Base-by-base conservation (phyloP, 2,329 filamentous ascomycete species). In the Huntiella decipiens region DNA sequence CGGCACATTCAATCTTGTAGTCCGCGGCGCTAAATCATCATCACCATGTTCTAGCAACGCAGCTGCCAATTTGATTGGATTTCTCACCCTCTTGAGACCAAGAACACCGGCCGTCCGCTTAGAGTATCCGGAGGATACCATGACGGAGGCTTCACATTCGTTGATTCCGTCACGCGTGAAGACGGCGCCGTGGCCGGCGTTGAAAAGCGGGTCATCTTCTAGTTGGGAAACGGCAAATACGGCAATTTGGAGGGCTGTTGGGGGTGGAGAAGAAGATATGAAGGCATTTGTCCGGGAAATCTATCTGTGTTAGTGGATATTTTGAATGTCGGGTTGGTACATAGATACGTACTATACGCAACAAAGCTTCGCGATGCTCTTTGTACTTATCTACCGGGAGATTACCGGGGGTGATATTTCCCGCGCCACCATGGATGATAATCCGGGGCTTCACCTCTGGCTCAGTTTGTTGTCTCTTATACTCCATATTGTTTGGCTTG, bases 101-200 rank as follows among this genome's bases (percentile, higher is more conserved):
- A 82, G 82, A 4, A 85, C 75, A 3, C 82, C 83, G 0, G 83
- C 81, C 12, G 77, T 84, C 33, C 83, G 73, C 65, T 93, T 94
- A 36, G 74, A 70, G 47, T 67, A 66, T 0, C 79, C 80, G 22
- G 69, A 68, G 2, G 79, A 82, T 0, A 92, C 81, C 85, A 93
- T 93, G 44, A 93, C 73, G 6, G 77, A 82, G 1, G 83, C 82
- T 62, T 94, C 86, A 51, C 93, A 76, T 63, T 94, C 82, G 58
- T 87, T 86, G 51, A 77, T 71, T 13, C 86, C 87, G 52, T 80
- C 77, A 43, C 78, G 74, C 0, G 84, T 93, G 60, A 92, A 94
- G 15, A 93, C 85, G 43, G 85, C 82, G 45, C 87, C 87, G 54
- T 77, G 78, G 5, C 77, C 85, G 48, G 77, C 77, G 63, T 94